Conservation (phyloP, 148 eudicot genomes). For the Fagopyrum tataricum region DNA sequence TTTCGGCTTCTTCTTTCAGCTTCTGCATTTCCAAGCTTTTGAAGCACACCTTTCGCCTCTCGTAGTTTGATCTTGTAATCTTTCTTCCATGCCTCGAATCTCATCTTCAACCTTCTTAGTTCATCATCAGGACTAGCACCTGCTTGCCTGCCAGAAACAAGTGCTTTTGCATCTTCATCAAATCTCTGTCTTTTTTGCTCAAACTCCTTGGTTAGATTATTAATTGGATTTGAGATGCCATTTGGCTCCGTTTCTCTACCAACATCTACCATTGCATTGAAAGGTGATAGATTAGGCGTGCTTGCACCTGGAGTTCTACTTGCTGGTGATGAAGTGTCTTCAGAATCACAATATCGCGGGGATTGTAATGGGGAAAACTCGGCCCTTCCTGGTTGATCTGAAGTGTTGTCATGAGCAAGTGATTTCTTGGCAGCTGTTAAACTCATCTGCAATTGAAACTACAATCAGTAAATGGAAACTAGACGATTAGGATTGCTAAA, state of each 20-base stretch:
- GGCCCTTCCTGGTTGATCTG: conserved; percentile 29
- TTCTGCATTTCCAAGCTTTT: conserved; percentile 37
- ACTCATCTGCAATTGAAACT: conserved; percentile 25
- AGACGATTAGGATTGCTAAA: too few species aligned
- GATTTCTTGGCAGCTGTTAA: conserved; percentile 44
- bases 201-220: conserved; percentile 51
- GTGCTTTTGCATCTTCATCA: conserved; percentile 59
- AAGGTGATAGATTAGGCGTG: conserved; percentile 7
- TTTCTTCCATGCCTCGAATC: conserved; percentile 76
- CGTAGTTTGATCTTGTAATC: conserved; percentile 59
- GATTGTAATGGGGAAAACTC: conserved; percentile 29
- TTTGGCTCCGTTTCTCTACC: conserved; percentile 32
- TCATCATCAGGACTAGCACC: conserved; percentile 49
- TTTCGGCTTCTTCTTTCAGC: conserved; percentile 41
- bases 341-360: conserved; percentile 38
- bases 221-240: conserved; percentile 32
- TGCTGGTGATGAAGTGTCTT: conserved; percentile 23
- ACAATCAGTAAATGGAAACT: background rate
- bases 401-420: conserved; percentile 29
- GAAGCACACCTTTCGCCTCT: conserved; percentile 52
- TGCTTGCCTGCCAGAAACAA: conserved; percentile 39
- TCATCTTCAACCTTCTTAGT: conserved; percentile 51
- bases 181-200: conserved; percentile 49
- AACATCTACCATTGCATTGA: background rate
- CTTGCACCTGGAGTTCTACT: background rate